Conservation (phyloP, 2,329 filamentous ascomycete genomes). For the Alternaria solani region DNA sequence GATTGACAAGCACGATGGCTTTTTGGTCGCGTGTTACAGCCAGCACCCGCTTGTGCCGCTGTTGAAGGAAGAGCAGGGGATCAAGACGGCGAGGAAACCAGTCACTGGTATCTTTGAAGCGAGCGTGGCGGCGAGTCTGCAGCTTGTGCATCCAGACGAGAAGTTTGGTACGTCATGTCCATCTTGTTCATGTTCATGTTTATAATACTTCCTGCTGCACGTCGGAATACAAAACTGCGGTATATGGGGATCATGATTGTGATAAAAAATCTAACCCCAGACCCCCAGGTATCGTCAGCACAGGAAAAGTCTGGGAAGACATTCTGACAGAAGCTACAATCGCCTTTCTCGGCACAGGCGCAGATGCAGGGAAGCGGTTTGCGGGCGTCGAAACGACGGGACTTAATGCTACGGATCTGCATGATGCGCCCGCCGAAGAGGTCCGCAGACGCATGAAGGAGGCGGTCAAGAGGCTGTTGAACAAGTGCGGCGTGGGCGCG, state of each 20-base stretch:
- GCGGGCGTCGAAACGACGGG: conserved; percentile 85
- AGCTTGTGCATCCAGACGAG: conserved; percentile 59
- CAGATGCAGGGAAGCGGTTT: conserved; percentile 62
- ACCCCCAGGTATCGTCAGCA: conserved; percentile 72
- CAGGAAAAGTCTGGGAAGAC: conserved; percentile 81
- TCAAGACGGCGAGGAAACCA: conserved; percentile 55
- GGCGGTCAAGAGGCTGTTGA: conserved; percentile 73
- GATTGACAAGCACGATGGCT: conserved; percentile 69
- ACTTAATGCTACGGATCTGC: conserved; percentile 79
- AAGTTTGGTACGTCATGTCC: conserved; percentile 70
- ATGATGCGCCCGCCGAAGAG: conserved; percentile 70
- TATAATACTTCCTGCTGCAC: no score
- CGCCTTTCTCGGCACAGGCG: conserved; percentile 65
- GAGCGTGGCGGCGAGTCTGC: conserved; percentile 71
- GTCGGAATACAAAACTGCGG: no score
- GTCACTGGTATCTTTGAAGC: conserved; percentile 90
- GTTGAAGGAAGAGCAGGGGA: conserved; percentile 59
- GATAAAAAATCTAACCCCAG: no score
- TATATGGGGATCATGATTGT: no score
- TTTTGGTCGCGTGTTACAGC: conserved; percentile 89
- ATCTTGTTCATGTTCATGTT: no score
- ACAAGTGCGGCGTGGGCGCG: conserved; percentile 65
- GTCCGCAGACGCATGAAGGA: conserved; percentile 72
- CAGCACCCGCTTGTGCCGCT: conserved; percentile 77
- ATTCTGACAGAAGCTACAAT: conserved; percentile 73